Evolutionary conservation across 2,329 filamentous ascomycete species (phyloP).

Genomic region (Cladophialophora psammophila): DNA sequence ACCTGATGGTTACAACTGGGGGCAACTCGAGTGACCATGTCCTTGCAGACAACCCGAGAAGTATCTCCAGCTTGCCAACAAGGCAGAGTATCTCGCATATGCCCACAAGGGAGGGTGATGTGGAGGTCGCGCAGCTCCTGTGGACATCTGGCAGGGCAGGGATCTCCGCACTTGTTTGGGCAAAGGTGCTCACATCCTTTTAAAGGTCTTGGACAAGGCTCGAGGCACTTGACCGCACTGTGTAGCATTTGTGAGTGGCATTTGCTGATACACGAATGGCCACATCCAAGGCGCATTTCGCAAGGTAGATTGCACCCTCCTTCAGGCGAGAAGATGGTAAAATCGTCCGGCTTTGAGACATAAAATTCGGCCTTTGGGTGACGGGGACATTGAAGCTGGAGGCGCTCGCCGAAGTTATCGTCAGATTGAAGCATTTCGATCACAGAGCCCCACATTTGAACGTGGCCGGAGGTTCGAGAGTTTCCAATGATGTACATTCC

Average conservation of each 20-base stretch:
- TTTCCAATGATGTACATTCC: slow-evolving; percentile 78
- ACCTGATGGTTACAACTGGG: neutral
- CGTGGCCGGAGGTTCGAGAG: slow-evolving; percentile 60
- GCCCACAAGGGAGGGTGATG: slow-evolving; percentile 46
- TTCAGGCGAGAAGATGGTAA: slow-evolving; percentile 63
- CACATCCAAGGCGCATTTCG: slow-evolving; percentile 52
- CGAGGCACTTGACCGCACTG: slow-evolving; percentile 49
- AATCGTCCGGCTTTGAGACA: slow-evolving; percentile 65
- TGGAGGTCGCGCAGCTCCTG: slow-evolving; percentile 23
- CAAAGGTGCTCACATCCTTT: slow-evolving; percentile 54
- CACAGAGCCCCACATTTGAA: slow-evolving; percentile 44
- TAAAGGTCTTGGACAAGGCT: slow-evolving; percentile 48
- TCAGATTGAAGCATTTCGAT: slow-evolving; percentile 57
- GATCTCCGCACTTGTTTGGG: slow-evolving; percentile 50
- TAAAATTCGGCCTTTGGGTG: slow-evolving; percentile 63
- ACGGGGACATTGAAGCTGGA: slow-evolving; percentile 67
- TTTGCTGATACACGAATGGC: slow-evolving; percentile 53
- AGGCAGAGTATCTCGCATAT: slow-evolving; percentile 41
- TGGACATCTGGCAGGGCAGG: slow-evolving; percentile 45
- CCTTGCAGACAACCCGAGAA: slow-evolving; percentile 56
- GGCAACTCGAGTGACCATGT: slow-evolving; percentile 18
- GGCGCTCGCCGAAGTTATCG: slow-evolving; percentile 56
- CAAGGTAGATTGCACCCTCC: slow-evolving; percentile 67
- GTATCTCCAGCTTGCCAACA: slow-evolving; percentile 56
- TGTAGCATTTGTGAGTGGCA: slow-evolving; percentile 57